A percentile compares a stretch with the other conserved stretches of the same genome.
Evolutionary conservation across 148 eudicot genomes (phyloP).

Genomic region (Camellia granthamiana): DNA sequence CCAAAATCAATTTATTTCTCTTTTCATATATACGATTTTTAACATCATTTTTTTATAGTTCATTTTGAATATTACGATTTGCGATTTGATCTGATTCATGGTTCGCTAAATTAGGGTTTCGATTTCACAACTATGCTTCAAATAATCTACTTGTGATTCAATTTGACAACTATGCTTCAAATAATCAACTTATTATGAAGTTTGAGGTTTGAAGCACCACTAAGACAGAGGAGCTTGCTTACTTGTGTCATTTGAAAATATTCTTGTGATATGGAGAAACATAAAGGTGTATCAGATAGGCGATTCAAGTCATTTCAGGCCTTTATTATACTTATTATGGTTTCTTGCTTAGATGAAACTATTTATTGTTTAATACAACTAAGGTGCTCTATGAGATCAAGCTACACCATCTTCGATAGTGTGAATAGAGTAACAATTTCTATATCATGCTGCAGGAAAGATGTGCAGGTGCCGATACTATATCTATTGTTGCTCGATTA

Average conservation of each 20-base stretch:
- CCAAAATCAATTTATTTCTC: too few relatives aligned
- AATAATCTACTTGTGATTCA: too few relatives aligned
- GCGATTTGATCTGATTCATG: too few relatives aligned
- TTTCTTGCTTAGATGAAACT: not conserved
- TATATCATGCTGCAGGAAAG: constrained; percentile 77
- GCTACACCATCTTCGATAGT: not conserved
- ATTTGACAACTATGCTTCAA: not conserved
- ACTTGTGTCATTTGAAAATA: not conserved
- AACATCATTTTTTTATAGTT: too few relatives aligned
- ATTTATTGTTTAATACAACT: not conserved
- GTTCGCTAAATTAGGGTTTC: too few relatives aligned
- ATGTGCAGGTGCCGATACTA: constrained; percentile 80
- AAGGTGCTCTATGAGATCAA: not conserved
- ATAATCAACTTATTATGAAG: not conserved
- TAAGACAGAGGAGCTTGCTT: not conserved
- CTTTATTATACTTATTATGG: not conserved
- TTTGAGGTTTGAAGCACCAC: not conserved
- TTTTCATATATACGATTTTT: too few relatives aligned
- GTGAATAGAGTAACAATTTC: constrained; percentile 11
- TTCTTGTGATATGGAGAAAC: not conserved
- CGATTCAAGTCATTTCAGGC: not conserved
- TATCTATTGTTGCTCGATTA: constrained; percentile 77
- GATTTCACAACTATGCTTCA: too few relatives aligned
- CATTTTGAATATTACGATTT: too few relatives aligned
- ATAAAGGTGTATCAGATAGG: not conserved